Evolutionary conservation across 1,139 yeast genomes (phyloP).

Genomic region (Chernovozyma aurita): DNA sequence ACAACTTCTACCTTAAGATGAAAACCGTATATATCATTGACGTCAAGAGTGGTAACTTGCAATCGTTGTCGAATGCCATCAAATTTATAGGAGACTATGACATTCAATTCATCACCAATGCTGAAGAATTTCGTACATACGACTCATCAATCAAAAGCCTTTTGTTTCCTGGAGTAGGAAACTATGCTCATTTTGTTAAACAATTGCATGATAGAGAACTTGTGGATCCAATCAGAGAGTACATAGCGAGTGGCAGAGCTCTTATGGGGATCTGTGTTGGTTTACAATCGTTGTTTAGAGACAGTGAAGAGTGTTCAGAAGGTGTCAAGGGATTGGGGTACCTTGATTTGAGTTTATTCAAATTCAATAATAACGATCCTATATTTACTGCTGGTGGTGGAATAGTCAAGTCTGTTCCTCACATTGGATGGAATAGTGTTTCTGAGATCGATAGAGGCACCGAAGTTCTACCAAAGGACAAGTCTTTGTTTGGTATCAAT

Average conservation of each 20-base stretch:
- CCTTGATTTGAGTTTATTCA: constrained; percentile 48
- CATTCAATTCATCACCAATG: constrained; percentile 46
- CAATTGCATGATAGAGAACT: constrained; percentile 61
- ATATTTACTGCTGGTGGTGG: constrained; percentile 16
- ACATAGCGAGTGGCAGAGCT: constrained; percentile 70
- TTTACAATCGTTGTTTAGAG: constrained; percentile 71
- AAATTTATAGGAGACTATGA: constrained; percentile 56
- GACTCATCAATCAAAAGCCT: constrained; percentile 49
- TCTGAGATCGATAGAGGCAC: constrained; percentile 12
- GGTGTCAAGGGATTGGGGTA: constrained; percentile 47
- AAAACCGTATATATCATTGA: constrained; percentile 71
- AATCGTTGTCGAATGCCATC: constrained; percentile 83
- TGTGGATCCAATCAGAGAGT: constrained; percentile 57
- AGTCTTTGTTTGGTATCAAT: constrained; percentile 57
- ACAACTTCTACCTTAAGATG: constrained; percentile 20
- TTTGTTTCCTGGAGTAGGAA: constrained; percentile 93
- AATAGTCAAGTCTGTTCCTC: constrained; percentile 75
- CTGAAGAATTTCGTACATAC: constrained; percentile 30
- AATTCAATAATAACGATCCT: constrained; percentile 51
- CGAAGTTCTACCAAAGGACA: constrained; percentile 9
- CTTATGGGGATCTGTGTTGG: constrained; percentile 98
- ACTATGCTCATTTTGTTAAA: constrained; percentile 87
- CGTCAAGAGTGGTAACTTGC: constrained; percentile 92
- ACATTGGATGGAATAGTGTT: constrained; percentile 86
- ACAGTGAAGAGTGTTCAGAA: constrained; percentile 70